These are phyloP conservation scores for Pichia cephalocereana DNA, from an alignment of 805 yeast species.

Conservation along the genomic window DNA sequence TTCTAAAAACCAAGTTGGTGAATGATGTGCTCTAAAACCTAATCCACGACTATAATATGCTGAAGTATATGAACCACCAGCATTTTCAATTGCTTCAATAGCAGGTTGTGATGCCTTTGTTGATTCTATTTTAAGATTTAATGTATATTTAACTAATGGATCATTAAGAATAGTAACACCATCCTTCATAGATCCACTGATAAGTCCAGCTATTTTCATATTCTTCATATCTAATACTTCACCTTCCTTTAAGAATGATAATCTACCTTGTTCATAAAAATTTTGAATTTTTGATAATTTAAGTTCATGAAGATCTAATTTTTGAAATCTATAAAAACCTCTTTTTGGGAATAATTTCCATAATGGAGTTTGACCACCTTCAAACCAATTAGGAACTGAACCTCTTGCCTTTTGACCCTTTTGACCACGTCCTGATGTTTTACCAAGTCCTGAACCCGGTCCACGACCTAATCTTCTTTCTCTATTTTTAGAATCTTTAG, in stretches of 20 bases:
- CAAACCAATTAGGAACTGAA: slow-evolving; percentile 85
- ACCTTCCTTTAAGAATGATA: slow-evolving; percentile 41
- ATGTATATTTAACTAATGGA: slow-evolving; percentile 40
- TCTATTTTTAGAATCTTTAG: slow-evolving; percentile 48
- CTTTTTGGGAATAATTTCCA: slow-evolving; percentile 76
- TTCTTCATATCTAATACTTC: slow-evolving; percentile 65
- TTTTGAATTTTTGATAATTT: slow-evolving; percentile 63
- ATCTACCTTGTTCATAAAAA: slow-evolving; percentile 60
- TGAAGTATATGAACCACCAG: slow-evolving; percentile 70
- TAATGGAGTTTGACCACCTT: slow-evolving; percentile 98
- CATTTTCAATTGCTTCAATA: slow-evolving; percentile 57
- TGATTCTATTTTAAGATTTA: slow-evolving; percentile 72
- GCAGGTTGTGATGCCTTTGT: slow-evolving; percentile 72
- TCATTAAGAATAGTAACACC: slow-evolving; percentile 79
- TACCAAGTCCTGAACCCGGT: slow-evolving; percentile 87
- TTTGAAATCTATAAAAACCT: slow-evolving; percentile 69
- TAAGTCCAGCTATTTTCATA: slow-evolving; percentile 66
- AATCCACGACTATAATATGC: slow-evolving; percentile 54
- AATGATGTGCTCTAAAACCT: slow-evolving; percentile 64
- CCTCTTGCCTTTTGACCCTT: slow-evolving; percentile 98
- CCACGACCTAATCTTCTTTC: slow-evolving; percentile 89
- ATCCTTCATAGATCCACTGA: slow-evolving; percentile 60
- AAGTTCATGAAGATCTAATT: slow-evolving; percentile 43
- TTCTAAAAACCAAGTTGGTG: slow-evolving; percentile 60
- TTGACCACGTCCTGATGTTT: slow-evolving; percentile 95